Base-by-base conservation (phyloP, 441 rosid species). In the Raphanus hybrid region DNA sequence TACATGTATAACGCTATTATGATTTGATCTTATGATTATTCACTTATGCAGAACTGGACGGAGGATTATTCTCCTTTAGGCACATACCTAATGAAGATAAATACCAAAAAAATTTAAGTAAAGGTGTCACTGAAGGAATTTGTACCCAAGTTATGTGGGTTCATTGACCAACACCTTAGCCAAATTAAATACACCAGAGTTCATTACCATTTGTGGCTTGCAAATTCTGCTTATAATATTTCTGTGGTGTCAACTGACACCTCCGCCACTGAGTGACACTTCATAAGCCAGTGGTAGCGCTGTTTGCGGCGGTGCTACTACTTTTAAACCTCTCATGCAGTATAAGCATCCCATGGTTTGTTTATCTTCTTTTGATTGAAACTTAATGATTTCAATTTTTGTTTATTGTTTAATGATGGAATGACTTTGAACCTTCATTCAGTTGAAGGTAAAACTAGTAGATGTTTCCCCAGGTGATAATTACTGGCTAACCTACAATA, bases 61-160 rank as follows among this genome's bases (percentile, higher is more conserved):
- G 98, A 95, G 73, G 86, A 93, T 71, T 94, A 78, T 82, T 95
- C 99, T 45, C 92, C 99, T 16, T 83, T 91, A 41, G 99, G 99
- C 62, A 92, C 98, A 26, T 95, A 95, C 83, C 80, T 92, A 75
- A 20, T 20, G 23, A 20, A 20, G 23, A 20, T 20, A 20, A 20
- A 20, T 20, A 20, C 23, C 23, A 20, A 20, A 20, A 20, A 20
- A 20, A 20, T 20, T 20, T 20, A 20, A 20, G 23, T 20, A 20
- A 20, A 20, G 23, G 23, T 20, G 23, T 20, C 23, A 20, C 23
- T 20, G 23, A 20, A 20, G 23, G 23, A 20, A 20, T 20, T 20
- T n/a, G n/a, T 20, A 20, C 23, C 23, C 23, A 20, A 20, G 23
- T 20, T 20, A 20, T 20, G 23, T 20, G 23, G 23, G 23, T 20